These are phyloP conservation scores for Salix exigua DNA, from an alignment of 345 rosid genomes.

Conservation along the genomic window DNA sequence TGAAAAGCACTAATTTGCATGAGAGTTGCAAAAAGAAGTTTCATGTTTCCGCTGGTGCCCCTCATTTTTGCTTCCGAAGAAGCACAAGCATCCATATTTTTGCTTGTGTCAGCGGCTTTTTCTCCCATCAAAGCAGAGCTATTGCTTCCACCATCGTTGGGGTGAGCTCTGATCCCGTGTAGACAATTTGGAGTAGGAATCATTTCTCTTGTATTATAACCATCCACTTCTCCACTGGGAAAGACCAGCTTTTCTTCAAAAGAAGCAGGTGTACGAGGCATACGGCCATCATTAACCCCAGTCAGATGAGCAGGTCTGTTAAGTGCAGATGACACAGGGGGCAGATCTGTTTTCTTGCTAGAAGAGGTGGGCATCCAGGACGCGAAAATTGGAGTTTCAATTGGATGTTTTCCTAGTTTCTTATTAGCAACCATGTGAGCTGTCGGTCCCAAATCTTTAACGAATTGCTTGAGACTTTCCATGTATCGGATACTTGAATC, in stretches of 20 bases:
- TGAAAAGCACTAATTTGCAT: constrained; percentile 8
- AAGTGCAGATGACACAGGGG: background rate
- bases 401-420: constrained; percentile 11
- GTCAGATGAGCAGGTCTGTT: background rate
- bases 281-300: background rate
- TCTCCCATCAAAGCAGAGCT: background rate
- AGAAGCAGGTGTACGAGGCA: constrained; percentile 3
- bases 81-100: background rate
- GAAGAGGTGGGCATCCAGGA: constrained; percentile 1
- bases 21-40: constrained; percentile 16
- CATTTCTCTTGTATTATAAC: background rate
- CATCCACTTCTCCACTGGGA: background rate
- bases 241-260: constrained; percentile 14
- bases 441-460: constrained; percentile 17
- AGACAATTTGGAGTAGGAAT: background rate
- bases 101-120: background rate
- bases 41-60: background rate
- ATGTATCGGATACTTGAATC: background rate
- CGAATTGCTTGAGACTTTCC: constrained; percentile 20
- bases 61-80: background rate
- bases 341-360: background rate
- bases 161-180: background rate
- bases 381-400: background rate
- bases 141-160: background rate
- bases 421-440: constrained; percentile 16